These are phyloP conservation scores for Acidomyces sp. DNA, from an alignment of 495 filamentous ascomycete species.

Conservation along the genomic window DNA sequence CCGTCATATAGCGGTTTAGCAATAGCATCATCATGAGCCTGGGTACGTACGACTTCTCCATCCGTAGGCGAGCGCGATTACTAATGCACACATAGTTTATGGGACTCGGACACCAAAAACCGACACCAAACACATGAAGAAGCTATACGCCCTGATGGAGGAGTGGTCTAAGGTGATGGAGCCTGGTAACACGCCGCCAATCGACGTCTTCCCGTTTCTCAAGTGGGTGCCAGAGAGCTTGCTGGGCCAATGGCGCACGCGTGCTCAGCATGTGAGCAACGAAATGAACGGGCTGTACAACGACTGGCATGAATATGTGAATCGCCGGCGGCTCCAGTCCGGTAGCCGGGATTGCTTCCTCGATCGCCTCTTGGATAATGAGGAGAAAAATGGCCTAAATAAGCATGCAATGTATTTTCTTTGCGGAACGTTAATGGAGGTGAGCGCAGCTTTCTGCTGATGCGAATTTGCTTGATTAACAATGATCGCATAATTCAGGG, in stretches of 20 bases:
- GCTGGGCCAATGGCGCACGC: constrained; percentile 31
- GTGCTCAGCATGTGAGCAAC: constrained; percentile 28
- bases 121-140: constrained; percentile 27
- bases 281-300: constrained; percentile 34
- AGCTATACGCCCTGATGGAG: constrained; percentile 39
- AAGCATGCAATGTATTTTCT: constrained; percentile 7
- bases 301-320: constrained; percentile 17
- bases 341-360: constrained; percentile 28
- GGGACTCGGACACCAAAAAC: constrained; percentile 32
- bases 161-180: constrained; percentile 37
- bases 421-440: not conserved
- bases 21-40: constrained; percentile 31
- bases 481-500: constrained; percentile 13
- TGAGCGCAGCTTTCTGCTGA: no score
- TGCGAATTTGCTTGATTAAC: not conserved
- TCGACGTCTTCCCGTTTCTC: constrained; percentile 36
- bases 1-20: constrained; percentile 29
- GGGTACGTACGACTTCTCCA: constrained; percentile 11
- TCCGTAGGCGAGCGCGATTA: not conserved
- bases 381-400: constrained; percentile 28
- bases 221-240: constrained; percentile 32
- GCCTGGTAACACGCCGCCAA: constrained; percentile 37
- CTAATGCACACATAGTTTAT: constrained; percentile 24
- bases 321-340: constrained; percentile 7
- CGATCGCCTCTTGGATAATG: constrained; percentile 34